These are phyloP conservation scores for Trypanosoma cruzi DNA, from an alignment of 208 protist species.

Conservation along the genomic window DNA sequence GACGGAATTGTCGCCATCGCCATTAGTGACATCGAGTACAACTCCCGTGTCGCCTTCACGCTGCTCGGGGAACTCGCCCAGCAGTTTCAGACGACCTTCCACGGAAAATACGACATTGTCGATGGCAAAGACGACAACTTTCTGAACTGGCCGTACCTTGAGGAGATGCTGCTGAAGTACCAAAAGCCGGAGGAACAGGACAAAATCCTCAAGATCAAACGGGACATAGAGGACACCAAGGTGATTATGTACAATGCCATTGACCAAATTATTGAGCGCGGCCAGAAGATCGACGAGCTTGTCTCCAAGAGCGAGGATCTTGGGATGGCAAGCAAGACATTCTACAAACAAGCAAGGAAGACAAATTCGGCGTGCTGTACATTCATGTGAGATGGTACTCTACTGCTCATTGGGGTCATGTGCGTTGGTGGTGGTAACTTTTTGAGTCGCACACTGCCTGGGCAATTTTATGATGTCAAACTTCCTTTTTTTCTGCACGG, in stretches of 20 bases:
- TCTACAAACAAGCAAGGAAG: constrained; percentile 91
- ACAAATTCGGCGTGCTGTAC: constrained; percentile 87
- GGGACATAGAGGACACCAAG: constrained; percentile 92
- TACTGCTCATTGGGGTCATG: neutral
- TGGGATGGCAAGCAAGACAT: constrained; percentile 84
- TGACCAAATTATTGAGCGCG: constrained; percentile 88
- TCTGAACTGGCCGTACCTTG: constrained; percentile 73
- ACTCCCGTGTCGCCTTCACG: constrained; percentile 84
- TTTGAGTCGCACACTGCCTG: neutral
- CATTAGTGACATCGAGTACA: constrained; percentile 89
- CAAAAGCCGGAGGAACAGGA: constrained; percentile 92
- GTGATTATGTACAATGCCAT: constrained; percentile 94
- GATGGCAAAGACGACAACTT: constrained; percentile 71
- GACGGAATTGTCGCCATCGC: constrained; percentile 84
- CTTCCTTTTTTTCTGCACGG: neutral
- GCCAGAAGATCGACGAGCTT: constrained; percentile 92
- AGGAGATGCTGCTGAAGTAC: constrained; percentile 78
- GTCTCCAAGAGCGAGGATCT: constrained; percentile 86
- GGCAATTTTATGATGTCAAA: neutral
- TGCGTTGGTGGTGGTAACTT: neutral
- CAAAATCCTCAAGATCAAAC: constrained; percentile 89
- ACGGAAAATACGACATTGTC: constrained; percentile 77
- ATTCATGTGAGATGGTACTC: constrained; percentile 58
- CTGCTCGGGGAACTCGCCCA: constrained; percentile 68
- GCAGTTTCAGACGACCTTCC: constrained; percentile 84